These are phyloP conservation scores for Apiosordaria backusii DNA, from an alignment of 495 filamentous ascomycete genomes.

Conservation along the genomic window DNA sequence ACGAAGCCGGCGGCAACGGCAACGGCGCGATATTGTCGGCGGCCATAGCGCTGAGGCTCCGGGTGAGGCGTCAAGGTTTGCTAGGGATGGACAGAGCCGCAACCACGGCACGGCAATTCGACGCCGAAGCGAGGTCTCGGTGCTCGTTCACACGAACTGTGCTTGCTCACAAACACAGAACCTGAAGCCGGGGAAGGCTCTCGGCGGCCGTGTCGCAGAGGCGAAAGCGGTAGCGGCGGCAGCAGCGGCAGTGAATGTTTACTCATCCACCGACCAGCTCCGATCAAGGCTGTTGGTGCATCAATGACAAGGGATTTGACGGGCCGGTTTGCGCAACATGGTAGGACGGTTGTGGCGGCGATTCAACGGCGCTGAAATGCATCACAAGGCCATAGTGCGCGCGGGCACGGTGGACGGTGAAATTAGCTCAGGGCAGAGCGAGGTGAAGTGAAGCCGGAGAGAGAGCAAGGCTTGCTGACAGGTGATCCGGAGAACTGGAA, in stretches of 20 bases:
- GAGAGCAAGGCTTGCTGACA: background rate
- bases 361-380: slow-evolving; percentile 26
- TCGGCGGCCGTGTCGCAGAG: background rate
- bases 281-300: slow-evolving; percentile 26
- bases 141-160: background rate
- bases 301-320: slow-evolving; percentile 26
- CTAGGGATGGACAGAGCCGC: background rate
- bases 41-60: slow-evolving; percentile 23
- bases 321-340: slow-evolving; percentile 33
- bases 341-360: slow-evolving; percentile 21
- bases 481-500: background rate
- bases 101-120: background rate
- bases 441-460: slow-evolving; percentile 11
- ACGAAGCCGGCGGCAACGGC: slow-evolving; percentile 22
- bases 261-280: slow-evolving; percentile 23
- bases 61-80: background rate
- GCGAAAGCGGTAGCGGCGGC: slow-evolving; percentile 9
- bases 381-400: slow-evolving; percentile 34
- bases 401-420: slow-evolving; percentile 14
- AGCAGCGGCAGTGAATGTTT: slow-evolving; percentile 20
- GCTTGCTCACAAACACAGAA: background rate
- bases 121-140: background rate
- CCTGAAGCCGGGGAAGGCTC: background rate
- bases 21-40: slow-evolving; percentile 27
- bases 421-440: slow-evolving; percentile 9